A percentile compares a stretch with the other conserved stretches of the same genome.
Conservation (phyloP, 2,329 filamentous ascomycete species). For the Iodosphaeria phyllophila region DNA sequence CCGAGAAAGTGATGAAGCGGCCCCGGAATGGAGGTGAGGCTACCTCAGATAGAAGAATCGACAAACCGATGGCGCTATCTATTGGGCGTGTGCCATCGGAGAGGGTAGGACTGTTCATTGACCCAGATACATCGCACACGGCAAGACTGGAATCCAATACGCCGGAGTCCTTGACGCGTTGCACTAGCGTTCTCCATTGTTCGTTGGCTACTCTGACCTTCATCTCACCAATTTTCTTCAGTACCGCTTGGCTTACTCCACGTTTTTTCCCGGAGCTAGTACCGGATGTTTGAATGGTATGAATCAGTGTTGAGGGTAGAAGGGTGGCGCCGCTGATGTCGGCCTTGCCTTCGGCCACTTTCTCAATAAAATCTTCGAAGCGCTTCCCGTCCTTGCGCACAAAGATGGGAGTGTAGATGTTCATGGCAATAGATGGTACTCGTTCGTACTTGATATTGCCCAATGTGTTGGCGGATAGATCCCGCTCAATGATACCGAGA, state of each 20-base stretch:
- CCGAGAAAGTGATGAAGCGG: conserved; percentile 34
- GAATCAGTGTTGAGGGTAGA: conserved; percentile 29
- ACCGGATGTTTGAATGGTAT: conserved; percentile 4
- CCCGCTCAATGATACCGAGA: conserved; percentile 31
- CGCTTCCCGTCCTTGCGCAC: conserved; percentile 26
- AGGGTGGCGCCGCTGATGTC: conserved; percentile 36
- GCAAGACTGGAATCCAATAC: conserved; percentile 32
- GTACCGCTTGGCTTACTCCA: conserved; percentile 7
- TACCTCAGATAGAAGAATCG: conserved; percentile 34
- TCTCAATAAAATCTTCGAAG: conserved; percentile 28
- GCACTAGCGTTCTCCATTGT: conserved; percentile 39
- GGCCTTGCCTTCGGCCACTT: conserved; percentile 26
- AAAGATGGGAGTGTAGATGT: conserved; percentile 28
- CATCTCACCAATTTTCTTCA: conserved; percentile 13
- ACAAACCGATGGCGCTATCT: conserved; percentile 34
- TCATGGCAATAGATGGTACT: conserved; percentile 37
- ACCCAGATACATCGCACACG: conserved; percentile 37
- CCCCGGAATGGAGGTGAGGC: conserved; percentile 32
- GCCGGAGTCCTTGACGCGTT: conserved; percentile 35
- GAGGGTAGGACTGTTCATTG: conserved; percentile 23
- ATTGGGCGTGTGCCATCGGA: conserved; percentile 27
- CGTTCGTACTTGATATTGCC: conserved; percentile 35
- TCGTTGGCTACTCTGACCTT: conserved; percentile 20
- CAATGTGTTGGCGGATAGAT: conserved; percentile 25
- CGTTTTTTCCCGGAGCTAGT: background rate